These are phyloP conservation scores for Syncephalastrum racemosum DNA, from an alignment of 371 early-diverging fungal genomes.

Conservation along the genomic window DNA sequence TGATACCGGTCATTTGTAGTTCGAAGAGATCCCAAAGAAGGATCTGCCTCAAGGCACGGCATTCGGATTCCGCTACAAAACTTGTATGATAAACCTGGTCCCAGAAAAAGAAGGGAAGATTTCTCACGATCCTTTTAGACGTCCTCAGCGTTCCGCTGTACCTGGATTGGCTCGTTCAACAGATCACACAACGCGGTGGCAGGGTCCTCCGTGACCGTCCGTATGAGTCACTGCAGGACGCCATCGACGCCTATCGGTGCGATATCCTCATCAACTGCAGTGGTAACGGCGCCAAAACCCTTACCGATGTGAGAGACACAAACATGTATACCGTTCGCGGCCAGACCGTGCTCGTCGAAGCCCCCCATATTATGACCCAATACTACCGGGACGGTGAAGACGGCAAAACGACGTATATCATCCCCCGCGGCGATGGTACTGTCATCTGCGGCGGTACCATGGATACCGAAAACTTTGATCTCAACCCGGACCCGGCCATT, in stretches of 20 bases:
- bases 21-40: conserved; percentile 21
- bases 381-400: conserved; percentile 30
- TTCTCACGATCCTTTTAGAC: conserved; percentile 20
- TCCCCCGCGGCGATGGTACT: conserved; percentile 76
- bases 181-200: conserved; percentile 59
- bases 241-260: conserved; percentile 32
- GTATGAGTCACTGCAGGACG: conserved; percentile 57
- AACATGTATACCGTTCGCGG: conserved; percentile 72
- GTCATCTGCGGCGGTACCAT: conserved; percentile 71
- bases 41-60: conserved; percentile 18
- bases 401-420: conserved; percentile 67
- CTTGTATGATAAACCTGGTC: conserved; percentile 22
- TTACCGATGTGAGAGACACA: conserved; percentile 71
- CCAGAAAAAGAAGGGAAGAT: background rate
- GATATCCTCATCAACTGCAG: conserved; percentile 77
- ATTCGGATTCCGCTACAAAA: conserved; percentile 30
- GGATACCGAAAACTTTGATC: conserved; percentile 28
- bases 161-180: conserved; percentile 59
- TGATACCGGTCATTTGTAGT: conserved; percentile 14
- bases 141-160: conserved; percentile 53
- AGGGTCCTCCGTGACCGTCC: conserved; percentile 30
- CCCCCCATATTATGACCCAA: conserved; percentile 60
- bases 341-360: conserved; percentile 70
- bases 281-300: conserved; percentile 58
- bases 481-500: conserved; percentile 32